Conservation (phyloP, 164 flowering plant genomes). For the Euptelea pleiosperma region DNA sequence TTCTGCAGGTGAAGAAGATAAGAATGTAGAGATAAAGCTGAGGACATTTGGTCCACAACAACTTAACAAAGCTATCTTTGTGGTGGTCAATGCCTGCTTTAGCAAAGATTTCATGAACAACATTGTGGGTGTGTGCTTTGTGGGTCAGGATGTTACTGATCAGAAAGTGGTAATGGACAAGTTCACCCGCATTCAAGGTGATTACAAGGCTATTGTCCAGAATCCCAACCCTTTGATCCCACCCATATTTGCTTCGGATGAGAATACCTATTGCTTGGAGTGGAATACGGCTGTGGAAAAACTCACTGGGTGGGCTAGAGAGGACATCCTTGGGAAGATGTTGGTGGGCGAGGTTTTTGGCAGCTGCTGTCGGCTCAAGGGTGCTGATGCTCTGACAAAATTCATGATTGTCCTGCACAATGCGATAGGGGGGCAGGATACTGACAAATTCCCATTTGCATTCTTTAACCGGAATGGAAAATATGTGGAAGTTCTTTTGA, state of each 20-base stretch:
- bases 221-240: slow-evolving; percentile 93
- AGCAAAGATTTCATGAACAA: slow-evolving; percentile 76
- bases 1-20: slow-evolving; percentile 92
- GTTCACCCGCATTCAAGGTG: slow-evolving; percentile 88
- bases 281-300: slow-evolving; percentile 98
- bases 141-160: slow-evolving; percentile 95
- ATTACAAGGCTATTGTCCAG: slow-evolving; percentile 91
- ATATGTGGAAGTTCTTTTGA: slow-evolving; percentile 78
- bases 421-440: slow-evolving; percentile 84
- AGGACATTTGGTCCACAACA: slow-evolving; percentile 63
- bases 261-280: slow-evolving; percentile 88
- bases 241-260: slow-evolving; percentile 94
- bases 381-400: slow-evolving; percentile 82
- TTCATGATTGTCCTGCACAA: slow-evolving; percentile 88
- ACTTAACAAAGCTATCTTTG: slow-evolving; percentile 51
- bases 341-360: slow-evolving; percentile 94
- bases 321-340: slow-evolving; percentile 71
- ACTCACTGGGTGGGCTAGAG: slow-evolving; percentile 83
- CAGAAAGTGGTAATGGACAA: slow-evolving; percentile 95
- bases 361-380: slow-evolving; percentile 80
- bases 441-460: slow-evolving; percentile 71
- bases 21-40: slow-evolving; percentile 86
- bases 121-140: slow-evolving; percentile 91
- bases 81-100: slow-evolving; percentile 93
- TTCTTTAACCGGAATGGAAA: slow-evolving; percentile 73